A percentile compares a stretch with the other conserved stretches of the same genome.
Evolutionary conservation across 495 filamentous ascomycete species (phyloP).

Genomic region (Darksidea phi): DNA sequence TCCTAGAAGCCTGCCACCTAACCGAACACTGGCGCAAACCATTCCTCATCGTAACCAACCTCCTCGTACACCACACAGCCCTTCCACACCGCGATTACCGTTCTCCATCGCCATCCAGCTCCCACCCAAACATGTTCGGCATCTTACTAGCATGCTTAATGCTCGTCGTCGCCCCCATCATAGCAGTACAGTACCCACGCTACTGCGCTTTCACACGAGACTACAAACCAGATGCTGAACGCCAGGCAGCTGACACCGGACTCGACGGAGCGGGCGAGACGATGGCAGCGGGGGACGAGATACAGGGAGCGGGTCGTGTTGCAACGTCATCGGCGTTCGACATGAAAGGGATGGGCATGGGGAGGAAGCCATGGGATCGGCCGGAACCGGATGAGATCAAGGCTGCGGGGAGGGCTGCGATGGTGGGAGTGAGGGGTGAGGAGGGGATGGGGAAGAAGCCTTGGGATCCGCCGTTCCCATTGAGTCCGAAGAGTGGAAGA

Average conservation of each 20-base stretch:
- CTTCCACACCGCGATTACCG: too few relatives aligned
- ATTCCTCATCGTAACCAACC: too few relatives aligned
- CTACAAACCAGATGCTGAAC: neutral
- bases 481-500: neutral
- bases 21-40: too few relatives aligned
- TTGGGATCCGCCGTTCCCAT: conserved; percentile 27
- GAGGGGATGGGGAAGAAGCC: conserved; percentile 9
- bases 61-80: too few relatives aligned
- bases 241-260: neutral
- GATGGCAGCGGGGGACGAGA: too few relatives aligned
- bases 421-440: neutral
- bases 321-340: too few relatives aligned
- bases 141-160: conserved; percentile 5
- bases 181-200: neutral
- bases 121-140: neutral
- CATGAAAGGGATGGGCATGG: too few relatives aligned
- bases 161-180: conserved; percentile 6
- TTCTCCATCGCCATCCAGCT: too few relatives aligned
- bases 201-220: neutral
- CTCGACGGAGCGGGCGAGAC: neutral
- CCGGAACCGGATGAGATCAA: neutral
- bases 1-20: too few relatives aligned
- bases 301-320: too few relatives aligned
- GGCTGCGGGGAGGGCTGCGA: neutral
- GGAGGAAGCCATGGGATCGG: too few relatives aligned